Percentiles rank a stretch among this genome's conserved stretches.
These are phyloP conservation scores for Dipodascus geniculatus DNA, from an alignment of 805 yeast genomes.

Conservation along the genomic window DNA sequence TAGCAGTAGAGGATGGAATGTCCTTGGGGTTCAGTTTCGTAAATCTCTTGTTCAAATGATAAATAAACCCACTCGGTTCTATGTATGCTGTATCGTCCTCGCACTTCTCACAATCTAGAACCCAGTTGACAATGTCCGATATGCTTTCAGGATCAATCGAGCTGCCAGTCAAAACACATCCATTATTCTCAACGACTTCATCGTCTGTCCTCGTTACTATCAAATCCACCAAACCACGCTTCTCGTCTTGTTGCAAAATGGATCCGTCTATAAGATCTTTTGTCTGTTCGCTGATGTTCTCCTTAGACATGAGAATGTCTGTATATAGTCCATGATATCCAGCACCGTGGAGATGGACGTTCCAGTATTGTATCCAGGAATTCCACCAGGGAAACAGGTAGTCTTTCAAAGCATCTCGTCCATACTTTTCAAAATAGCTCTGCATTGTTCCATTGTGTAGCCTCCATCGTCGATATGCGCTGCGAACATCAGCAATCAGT, in stretches of 20 bases:
- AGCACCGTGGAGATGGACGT: conserved; percentile 8
- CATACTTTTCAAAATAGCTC: neutral
- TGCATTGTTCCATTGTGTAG: conserved; percentile 25
- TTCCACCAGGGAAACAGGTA: conserved; percentile 15
- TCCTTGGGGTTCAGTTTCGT: neutral
- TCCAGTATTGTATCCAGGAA: conserved; percentile 15
- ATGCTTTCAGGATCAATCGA: conserved; percentile 5
- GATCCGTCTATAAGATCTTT: conserved; percentile 10
- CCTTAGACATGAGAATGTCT: conserved; percentile 11
- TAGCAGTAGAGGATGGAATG: neutral
- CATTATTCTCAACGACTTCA: conserved; percentile 10
- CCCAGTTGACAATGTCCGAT: conserved; percentile 15
- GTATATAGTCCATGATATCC: conserved; percentile 11
- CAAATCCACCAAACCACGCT: conserved; percentile 11
- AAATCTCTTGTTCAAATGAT: conserved; percentile 9
- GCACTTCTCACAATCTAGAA: conserved; percentile 14
- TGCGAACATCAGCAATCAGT: conserved; percentile 19
- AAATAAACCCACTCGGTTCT: conserved; percentile 15
- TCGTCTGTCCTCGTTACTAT: conserved; percentile 12
- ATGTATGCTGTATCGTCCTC: conserved; percentile 11
- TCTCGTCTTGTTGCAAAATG: conserved; percentile 7
- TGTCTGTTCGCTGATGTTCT: conserved; percentile 12
- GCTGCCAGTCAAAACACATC: conserved; percentile 13
- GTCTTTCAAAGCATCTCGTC: conserved; percentile 6
- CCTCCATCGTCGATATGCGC: conserved; percentile 26